Evolutionary conservation across 208 protist genomes (phyloP), one percentile per base, ranked within the genome.

Genomic region (Acanthamoeba healyi): DNA sequence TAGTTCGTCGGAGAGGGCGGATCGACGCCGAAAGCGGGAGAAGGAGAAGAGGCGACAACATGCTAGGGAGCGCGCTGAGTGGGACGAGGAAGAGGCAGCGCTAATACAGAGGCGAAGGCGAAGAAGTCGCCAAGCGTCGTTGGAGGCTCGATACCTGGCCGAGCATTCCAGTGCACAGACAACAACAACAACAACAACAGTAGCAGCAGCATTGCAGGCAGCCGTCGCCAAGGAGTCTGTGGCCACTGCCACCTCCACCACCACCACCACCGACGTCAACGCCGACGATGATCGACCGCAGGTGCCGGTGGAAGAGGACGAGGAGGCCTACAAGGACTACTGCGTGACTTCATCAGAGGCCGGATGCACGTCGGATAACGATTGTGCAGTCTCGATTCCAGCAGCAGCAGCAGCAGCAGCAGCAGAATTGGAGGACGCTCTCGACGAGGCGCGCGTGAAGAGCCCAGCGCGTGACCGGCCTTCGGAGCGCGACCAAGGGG

Each of bases 221-320:
- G 54, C 54, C 1, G 49, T 10, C 10, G 49, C 14, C 4, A 5
- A 54, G 15, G 46, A 19, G 49, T 24, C 2, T 19, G 49, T 19
- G n/a, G n/a, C n/a, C n/a, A n/a, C n/a, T n/a, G n/a, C n/a, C n/a
- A n/a, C n/a, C n/a, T n/a, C n/a, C n/a, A n/a, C n/a, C n/a, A n/a
- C n/a, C n/a, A n/a, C n/a, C n/a, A n/a, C n/a, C n/a, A n/a, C n/a
- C 54, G 54, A 61, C n/a, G 9, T 36, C 4, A 12, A 24, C 61
- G 29, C 32, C 61, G 6, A 67, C 61, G 61, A 67, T 49, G 44
- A 49, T 15, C 44, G 4, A 36, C 61, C 29, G 9, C 61, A 67
- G 61, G 61, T 67, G n/a, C 61, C 61, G n/a, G 15, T 67, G 6
- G 61, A 67, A 29, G 61, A 67, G 61, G 61, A 67, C 61, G 61